Evolutionary conservation across 306 rosid species (phyloP), one percentile per base, ranked within the genome.

Genomic region (Leucaena leucocephala): DNA sequence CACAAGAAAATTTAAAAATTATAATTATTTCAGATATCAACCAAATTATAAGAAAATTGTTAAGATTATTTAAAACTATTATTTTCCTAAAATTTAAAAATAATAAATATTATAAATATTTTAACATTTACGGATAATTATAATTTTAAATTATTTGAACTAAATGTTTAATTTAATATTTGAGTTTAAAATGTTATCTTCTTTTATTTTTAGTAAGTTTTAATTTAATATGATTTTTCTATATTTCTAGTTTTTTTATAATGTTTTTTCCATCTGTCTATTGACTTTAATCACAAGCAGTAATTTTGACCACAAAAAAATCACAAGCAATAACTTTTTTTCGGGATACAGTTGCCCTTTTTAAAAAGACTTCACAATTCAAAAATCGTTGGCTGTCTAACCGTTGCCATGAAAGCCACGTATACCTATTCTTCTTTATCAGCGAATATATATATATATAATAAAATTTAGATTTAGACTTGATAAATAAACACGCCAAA

Each of bases 401-500:
- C 55, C 71, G 68, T 71, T 61, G 45, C 42, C 15, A 39, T 71
- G 79, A 72, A 80, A 76, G 63, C 62, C 71, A 64, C 68, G 11
- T 34, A 33, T 43, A 44, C 79, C 63, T 22, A 6, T 45, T 22
- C 39, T 35, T 44, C 14, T 19, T 49, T 42, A 50, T 40, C 39
- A 55, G 39, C 22, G 10, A 27, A 43, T 21, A 22, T 42, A 38
- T 42, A 14, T 4, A 42, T 43, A 63, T 6, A 54, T 17, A 54
- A n/a, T 8, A 45, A 45, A 7, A 13, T 4, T 4, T 49, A 49
- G 5, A 45, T 43, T 19, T 2, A 68, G 4, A 40, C 4, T n/a
- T 38, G 49, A 17, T 34, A 16, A 55, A 39, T 48, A 21, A 73
- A 38, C 35, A 4, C 11, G 15, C 49, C 19, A 72, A 36, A n/a